Evolutionary conservation across 306 rosid species (phyloP).

Genomic region (Herpetospermum pedunculosum): DNA sequence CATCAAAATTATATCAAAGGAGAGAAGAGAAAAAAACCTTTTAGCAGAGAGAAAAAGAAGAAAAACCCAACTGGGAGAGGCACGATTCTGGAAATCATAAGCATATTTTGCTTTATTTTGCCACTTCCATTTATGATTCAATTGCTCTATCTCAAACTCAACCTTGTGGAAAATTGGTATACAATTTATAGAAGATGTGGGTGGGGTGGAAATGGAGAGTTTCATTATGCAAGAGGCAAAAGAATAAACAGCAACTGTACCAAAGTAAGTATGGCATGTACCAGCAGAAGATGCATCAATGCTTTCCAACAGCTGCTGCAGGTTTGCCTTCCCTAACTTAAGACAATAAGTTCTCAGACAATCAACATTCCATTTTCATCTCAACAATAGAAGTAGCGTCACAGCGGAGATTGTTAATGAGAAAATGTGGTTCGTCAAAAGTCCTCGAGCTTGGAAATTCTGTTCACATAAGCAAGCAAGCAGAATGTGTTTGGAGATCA

Average conservation of each 20-base stretch:
- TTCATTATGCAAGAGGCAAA: constrained; percentile 4
- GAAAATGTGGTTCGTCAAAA: neutral
- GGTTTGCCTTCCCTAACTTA: neutral
- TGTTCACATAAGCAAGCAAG: neutral
- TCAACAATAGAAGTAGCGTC: neutral
- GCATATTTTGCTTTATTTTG: constrained; percentile 5
- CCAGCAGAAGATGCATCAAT: neutral
- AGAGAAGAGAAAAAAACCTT: neutral
- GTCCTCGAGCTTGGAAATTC: neutral
- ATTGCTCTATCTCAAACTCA: neutral
- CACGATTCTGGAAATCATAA: neutral
- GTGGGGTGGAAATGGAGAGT: neutral
- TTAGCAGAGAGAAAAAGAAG: neutral
- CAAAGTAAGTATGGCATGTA: neutral
- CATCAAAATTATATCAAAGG: neutral
- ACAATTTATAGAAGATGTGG: neutral
- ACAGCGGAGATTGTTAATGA: neutral
- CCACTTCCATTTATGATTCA: constrained; percentile 3
- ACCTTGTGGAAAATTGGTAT: neutral
- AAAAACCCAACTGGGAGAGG: neutral
- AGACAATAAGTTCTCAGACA: neutral
- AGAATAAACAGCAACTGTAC: constrained; percentile 2
- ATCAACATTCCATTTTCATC: neutral
- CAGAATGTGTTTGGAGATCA: neutral
- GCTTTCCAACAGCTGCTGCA: constrained; percentile 2